These are phyloP conservation scores for Mycocentrospora acerina DNA, from an alignment of 2,329 filamentous ascomycete species.

Conservation along the genomic window DNA sequence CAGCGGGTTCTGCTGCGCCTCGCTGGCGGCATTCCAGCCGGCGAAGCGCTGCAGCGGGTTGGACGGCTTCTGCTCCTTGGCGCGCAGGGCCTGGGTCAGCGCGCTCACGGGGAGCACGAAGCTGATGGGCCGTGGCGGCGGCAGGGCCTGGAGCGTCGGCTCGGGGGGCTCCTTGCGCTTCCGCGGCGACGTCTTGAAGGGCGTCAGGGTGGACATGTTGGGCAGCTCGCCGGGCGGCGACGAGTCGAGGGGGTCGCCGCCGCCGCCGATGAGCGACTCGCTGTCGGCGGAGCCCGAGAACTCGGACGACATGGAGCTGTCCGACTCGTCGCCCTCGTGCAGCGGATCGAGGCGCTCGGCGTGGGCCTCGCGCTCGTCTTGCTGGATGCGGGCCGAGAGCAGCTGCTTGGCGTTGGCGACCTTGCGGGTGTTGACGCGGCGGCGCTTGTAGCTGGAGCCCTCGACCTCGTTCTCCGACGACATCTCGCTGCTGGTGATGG, in stretches of 20 bases:
- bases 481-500: slow-evolving; percentile 78
- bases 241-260: slow-evolving; percentile 60
- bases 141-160: slow-evolving; percentile 64
- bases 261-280: slow-evolving; percentile 67
- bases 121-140: slow-evolving; percentile 72
- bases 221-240: slow-evolving; percentile 49
- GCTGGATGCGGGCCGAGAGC: slow-evolving; percentile 55
- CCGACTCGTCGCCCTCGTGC: slow-evolving; percentile 43
- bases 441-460: slow-evolving; percentile 63
- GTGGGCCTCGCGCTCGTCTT: slow-evolving; percentile 47
- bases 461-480: slow-evolving; percentile 82
- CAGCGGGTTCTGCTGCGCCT: slow-evolving; percentile 66
- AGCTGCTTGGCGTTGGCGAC: slow-evolving; percentile 56
- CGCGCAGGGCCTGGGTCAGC: slow-evolving; percentile 70
- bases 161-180: slow-evolving; percentile 53
- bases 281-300: slow-evolving; percentile 58
- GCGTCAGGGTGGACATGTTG: slow-evolving; percentile 46
- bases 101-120: slow-evolving; percentile 70
- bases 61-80: slow-evolving; percentile 67
- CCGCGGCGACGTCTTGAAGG: slow-evolving; percentile 58
- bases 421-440: slow-evolving; percentile 62
- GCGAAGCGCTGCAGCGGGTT: slow-evolving; percentile 78
- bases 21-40: slow-evolving; percentile 73
- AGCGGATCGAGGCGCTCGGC: slow-evolving; percentile 42
- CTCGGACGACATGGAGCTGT: slow-evolving; percentile 43